Evolutionary conservation across 345 rosid species (phyloP).

Genomic region (Brassica rapa): DNA sequence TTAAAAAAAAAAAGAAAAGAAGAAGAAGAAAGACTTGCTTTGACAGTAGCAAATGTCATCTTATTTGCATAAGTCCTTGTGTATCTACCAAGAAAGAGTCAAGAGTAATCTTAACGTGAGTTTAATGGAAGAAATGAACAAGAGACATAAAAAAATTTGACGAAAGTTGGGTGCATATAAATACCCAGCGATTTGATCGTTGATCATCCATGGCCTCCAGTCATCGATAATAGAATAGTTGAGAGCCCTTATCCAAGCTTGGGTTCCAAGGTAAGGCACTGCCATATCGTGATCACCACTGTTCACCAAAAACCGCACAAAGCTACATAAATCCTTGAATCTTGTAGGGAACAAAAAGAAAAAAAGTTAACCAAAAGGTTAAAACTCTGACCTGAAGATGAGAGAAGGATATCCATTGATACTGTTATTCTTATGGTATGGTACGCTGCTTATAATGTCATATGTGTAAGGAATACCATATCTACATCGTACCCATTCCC

Average conservation of each 20-base stretch:
- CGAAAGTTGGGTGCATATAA: neutral
- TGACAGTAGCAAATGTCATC: slow-evolving; percentile 70
- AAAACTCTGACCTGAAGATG: slow-evolving; percentile 27
- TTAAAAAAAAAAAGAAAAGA: neutral
- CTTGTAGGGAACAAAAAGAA: neutral
- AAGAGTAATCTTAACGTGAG: neutral
- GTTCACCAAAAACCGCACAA: neutral
- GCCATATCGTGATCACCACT: slow-evolving; percentile 70
- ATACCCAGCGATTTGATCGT: slow-evolving; percentile 62
- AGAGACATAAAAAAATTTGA: neutral
- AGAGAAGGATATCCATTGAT: slow-evolving; percentile 35
- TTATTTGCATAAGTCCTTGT: slow-evolving; percentile 61
- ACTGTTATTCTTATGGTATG: slow-evolving; percentile 35
- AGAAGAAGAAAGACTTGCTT: slow-evolving; percentile 39
- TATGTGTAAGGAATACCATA: neutral
- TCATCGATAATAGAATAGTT: slow-evolving; percentile 60
- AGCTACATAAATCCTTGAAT: neutral
- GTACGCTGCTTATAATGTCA: slow-evolving; percentile 30
- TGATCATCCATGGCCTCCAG: slow-evolving; percentile 59
- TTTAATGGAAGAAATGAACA: neutral
- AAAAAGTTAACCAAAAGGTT: neutral
- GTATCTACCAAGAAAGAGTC: slow-evolving; percentile 42
- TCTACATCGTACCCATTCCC: slow-evolving; percentile 23
- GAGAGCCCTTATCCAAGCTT: slow-evolving; percentile 62
- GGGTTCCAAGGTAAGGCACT: slow-evolving; percentile 55